Conservation (phyloP, 345 rosid species). For the Combretum micranthum region DNA sequence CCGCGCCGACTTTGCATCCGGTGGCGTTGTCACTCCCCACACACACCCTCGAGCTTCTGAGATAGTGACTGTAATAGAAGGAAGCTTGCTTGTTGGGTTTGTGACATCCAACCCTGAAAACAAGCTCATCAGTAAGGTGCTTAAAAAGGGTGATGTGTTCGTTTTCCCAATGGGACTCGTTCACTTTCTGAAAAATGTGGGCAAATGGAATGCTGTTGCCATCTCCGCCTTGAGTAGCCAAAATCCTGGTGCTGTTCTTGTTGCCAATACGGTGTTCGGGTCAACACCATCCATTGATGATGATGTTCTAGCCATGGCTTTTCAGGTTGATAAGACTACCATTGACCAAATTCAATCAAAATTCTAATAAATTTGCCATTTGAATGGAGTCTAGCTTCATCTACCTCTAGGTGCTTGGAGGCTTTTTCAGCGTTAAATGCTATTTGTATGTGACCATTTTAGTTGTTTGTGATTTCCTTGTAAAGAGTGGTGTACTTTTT, state of each 20-base stretch:
- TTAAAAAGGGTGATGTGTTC: constrained; percentile 17
- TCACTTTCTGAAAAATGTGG: constrained; percentile 21
- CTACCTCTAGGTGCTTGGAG: no score
- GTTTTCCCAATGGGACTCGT: constrained; percentile 17
- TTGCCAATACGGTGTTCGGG: constrained; percentile 20
- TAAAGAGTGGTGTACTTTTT: no score
- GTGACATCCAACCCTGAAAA: constrained; percentile 22
- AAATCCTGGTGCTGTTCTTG: constrained; percentile 16
- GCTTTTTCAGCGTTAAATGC: no score
- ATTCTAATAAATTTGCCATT: not conserved
- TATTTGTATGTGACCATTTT: no score
- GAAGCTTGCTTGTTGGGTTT: constrained; percentile 17
- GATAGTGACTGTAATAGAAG: constrained; percentile 17
- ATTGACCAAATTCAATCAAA: constrained; percentile 7
- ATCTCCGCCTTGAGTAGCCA: constrained; percentile 16
- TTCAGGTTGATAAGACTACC: constrained; percentile 16
- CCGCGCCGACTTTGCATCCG: constrained; percentile 14
- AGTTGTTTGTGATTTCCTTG: no score
- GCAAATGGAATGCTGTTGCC: constrained; percentile 5
- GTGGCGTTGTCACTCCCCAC: constrained; percentile 14
- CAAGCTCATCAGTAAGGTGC: constrained; percentile 17
- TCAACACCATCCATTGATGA: constrained; percentile 10
- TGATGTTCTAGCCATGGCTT: constrained; percentile 21
- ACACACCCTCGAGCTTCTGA: constrained; percentile 16
- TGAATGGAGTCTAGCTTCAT: no score